These are phyloP conservation scores for Lecanicillium sp. DNA, from an alignment of 2,329 filamentous ascomycete species.

Conservation along the genomic window DNA sequence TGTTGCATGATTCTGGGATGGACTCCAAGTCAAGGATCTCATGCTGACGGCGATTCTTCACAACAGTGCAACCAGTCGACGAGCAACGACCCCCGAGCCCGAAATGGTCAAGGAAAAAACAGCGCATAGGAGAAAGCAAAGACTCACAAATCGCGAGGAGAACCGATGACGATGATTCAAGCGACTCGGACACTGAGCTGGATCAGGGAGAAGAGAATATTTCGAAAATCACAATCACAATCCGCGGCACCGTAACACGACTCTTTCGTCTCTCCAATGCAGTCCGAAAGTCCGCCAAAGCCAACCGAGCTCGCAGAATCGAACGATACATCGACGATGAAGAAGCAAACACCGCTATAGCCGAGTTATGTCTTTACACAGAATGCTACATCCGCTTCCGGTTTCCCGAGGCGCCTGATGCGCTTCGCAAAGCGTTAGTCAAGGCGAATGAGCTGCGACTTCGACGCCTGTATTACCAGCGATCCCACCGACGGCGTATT, in stretches of 20 bases:
- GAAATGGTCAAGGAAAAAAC: background rate
- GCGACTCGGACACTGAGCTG: slow-evolving; percentile 14
- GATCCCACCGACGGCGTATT: slow-evolving; percentile 17
- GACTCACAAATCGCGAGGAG: slow-evolving; percentile 16
- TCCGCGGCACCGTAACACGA: slow-evolving; percentile 23
- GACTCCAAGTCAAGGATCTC: background rate
- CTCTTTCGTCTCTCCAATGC: slow-evolving; percentile 25
- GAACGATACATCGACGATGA: slow-evolving; percentile 22
- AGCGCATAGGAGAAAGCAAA: background rate
- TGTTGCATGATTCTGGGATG: slow-evolving; percentile 1
- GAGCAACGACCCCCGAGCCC: background rate
- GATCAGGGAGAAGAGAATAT: slow-evolving; percentile 18
- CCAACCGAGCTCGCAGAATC: slow-evolving; percentile 19
- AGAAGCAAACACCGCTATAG: slow-evolving; percentile 23
- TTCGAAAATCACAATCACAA: slow-evolving; percentile 18
- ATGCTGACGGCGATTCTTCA: background rate
- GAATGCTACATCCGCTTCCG: slow-evolving; percentile 24
- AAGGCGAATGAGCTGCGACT: slow-evolving; percentile 19
- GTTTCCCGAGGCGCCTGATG: slow-evolving; percentile 21
- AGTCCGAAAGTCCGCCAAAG: slow-evolving; percentile 23
- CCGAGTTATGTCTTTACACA: slow-evolving; percentile 24
- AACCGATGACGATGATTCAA: slow-evolving; percentile 13
- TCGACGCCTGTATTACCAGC: slow-evolving; percentile 19
- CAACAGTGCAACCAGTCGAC: background rate
- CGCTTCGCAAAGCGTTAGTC: slow-evolving; percentile 19